phyloP scores from a whole-genome alignment of 73 alveolate species.

The Symbiodinium pilosum region DNA sequence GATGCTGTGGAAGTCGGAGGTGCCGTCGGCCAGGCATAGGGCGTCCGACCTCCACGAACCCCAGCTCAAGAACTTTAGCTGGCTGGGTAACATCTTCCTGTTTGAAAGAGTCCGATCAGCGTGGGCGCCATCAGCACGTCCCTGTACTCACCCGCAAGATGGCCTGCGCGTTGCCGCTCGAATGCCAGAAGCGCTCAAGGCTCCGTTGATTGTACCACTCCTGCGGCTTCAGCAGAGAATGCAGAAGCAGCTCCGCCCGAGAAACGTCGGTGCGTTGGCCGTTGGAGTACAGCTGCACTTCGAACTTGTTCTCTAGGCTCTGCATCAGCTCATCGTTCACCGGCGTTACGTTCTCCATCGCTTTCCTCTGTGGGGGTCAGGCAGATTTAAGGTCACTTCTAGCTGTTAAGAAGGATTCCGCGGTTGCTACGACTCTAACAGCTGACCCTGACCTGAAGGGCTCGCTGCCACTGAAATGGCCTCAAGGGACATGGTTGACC shows the following conservation, averaged over 20 bases:
- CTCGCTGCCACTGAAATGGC: too few relatives aligned
- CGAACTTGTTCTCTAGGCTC: too few relatives aligned
- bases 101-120: neutral
- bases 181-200: neutral
- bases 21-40: neutral
- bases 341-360: too few relatives aligned
- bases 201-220: neutral
- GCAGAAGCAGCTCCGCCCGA: neutral
- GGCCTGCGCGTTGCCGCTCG: neutral
- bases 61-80: neutral
- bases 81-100: neutral
- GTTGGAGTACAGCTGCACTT: neutral
- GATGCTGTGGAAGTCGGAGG: neutral
- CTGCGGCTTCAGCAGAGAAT: neutral
- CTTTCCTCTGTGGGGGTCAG: too few relatives aligned
- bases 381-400: too few relatives aligned
- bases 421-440: too few relatives aligned
- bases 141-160: neutral
- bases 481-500: too few relatives aligned
- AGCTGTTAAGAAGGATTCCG: too few relatives aligned
- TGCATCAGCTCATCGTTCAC: too few relatives aligned
- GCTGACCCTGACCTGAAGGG: too few relatives aligned
- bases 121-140: conserved; percentile 1
- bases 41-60: neutral
- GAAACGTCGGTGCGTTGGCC: neutral